phyloP scores from a whole-genome alignment of 192 early-diverging fungal species.

The Spinellus fusiger region DNA sequence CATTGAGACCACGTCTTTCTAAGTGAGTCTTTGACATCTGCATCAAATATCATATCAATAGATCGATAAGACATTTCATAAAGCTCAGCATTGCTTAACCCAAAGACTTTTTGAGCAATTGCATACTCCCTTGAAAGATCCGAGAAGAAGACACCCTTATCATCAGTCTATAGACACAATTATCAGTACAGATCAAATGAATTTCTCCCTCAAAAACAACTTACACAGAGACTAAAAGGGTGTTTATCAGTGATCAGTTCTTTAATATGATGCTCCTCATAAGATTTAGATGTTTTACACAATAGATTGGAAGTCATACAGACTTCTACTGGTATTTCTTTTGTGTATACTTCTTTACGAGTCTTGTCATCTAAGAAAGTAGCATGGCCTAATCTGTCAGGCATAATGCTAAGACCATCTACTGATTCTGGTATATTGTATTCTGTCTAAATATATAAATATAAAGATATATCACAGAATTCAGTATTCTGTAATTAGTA shows the following conservation, averaged over 20 bases:
- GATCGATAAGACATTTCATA: slow-evolving; percentile 32
- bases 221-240: slow-evolving; percentile 49
- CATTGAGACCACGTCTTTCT: slow-evolving; percentile 17
- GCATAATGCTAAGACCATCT: slow-evolving; percentile 29
- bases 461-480: background rate
- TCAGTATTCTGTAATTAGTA: background rate
- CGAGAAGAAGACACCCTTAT: slow-evolving; percentile 39
- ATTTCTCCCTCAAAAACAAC: background rate
- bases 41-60: slow-evolving; percentile 40
- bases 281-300: slow-evolving; percentile 42
- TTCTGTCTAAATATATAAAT: background rate
- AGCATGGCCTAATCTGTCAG: slow-evolving; percentile 53
- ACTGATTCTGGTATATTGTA: slow-evolving; percentile 38
- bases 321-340: slow-evolving; percentile 48
- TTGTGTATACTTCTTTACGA: slow-evolving; percentile 19
- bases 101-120: slow-evolving; percentile 32
- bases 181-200: background rate
- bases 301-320: slow-evolving; percentile 63
- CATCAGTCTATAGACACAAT: slow-evolving; percentile 30
- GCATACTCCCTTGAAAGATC: slow-evolving; percentile 33
- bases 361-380: slow-evolving; percentile 37
- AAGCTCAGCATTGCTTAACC: slow-evolving; percentile 22
- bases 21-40: slow-evolving; percentile 20
- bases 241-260: slow-evolving; percentile 36
- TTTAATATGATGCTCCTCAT: slow-evolving; percentile 49